Conservation (phyloP, 1,139 yeast genomes). For the Geotrichum candidum region DNA sequence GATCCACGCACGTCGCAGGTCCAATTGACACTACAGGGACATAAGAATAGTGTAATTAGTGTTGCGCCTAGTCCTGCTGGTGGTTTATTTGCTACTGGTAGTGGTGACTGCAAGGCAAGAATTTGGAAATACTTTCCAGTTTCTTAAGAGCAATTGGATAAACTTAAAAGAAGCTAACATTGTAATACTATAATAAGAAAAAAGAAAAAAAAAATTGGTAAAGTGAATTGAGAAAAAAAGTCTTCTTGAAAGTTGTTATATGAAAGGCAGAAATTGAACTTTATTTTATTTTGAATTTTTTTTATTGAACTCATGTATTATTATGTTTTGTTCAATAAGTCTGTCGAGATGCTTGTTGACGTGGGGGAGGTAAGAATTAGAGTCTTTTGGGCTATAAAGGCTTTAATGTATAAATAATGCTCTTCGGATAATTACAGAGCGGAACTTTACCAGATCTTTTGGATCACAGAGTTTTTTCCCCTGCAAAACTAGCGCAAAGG, state of each 20-base stretch:
- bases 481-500: no score
- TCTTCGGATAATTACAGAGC: not conserved
- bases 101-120: constrained; percentile 96
- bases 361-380: not conserved
- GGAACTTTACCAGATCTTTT: no score
- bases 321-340: not conserved
- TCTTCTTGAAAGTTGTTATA: not conserved
- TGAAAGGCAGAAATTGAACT: no score
- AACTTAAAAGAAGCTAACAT: not conserved
- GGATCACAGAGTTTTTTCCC: no score
- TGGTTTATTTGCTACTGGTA: constrained; percentile 89
- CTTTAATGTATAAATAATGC: no score
- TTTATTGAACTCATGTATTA: no score
- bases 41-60: constrained; percentile 89
- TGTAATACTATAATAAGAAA: not conserved
- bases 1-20: constrained; percentile 91
- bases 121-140: constrained; percentile 62
- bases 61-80: constrained; percentile 84
- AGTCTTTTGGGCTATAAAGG: not conserved
- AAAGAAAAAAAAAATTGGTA: not conserved
- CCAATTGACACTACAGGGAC: constrained; percentile 92
- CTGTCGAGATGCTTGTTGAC: not conserved
- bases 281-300: no score
- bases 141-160: not conserved
- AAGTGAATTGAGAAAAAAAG: not conserved